Evolutionary conservation across 1,284 basidiomycete genomes (phyloP), one percentile per base, ranked within the genome.

Genomic region (Erythrobasidium hasegawianum): DNA sequence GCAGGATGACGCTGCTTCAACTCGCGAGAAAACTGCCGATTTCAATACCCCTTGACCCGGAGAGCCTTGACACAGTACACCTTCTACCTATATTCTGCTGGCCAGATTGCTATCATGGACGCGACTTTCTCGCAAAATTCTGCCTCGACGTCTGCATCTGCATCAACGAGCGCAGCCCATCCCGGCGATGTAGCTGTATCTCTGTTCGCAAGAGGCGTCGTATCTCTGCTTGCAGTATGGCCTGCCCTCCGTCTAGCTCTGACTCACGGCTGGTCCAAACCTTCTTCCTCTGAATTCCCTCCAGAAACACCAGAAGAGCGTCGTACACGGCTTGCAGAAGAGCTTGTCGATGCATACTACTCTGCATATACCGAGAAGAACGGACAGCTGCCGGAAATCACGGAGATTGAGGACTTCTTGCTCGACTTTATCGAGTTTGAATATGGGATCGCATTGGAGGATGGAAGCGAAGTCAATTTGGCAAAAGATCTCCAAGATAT

Each of bases 291-390:
- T 14, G 55, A 65, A 53, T 65, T 89, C 41, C 90, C 89, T 4
- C 83, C 86, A 26, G 82, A 84, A 39, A 84, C 84, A 3, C 80
- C 55, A 39, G 45, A 80, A 2, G 81, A 85, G 69, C 92, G 92
- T 78, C 84, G 86, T 68, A 85, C 83, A 9, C 91, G 89, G 87
- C 81, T 94, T 22, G 88, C 88, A 16, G 85, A 85, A 9, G 83
- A 83, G 45, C 82, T 95, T 73, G 86, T 93, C 65, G 91, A 95
- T 76, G 83, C 86, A 20, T 95, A 93, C 75, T 89, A 91, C 73
- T 79, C 69, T 16, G 49, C 57, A 5, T 64, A 56, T 49, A 38
- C 54, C 47, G 56, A 60, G 20, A 60, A 67, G 18, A 82, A 41
- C 59, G 64, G 70, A 26, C 53, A 54, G 52, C 74, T 33, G 52